phyloP scores from a whole-genome alignment of 1,284 basidiomycete genomes.

The Pseudomicrostroma phylloplanum region DNA sequence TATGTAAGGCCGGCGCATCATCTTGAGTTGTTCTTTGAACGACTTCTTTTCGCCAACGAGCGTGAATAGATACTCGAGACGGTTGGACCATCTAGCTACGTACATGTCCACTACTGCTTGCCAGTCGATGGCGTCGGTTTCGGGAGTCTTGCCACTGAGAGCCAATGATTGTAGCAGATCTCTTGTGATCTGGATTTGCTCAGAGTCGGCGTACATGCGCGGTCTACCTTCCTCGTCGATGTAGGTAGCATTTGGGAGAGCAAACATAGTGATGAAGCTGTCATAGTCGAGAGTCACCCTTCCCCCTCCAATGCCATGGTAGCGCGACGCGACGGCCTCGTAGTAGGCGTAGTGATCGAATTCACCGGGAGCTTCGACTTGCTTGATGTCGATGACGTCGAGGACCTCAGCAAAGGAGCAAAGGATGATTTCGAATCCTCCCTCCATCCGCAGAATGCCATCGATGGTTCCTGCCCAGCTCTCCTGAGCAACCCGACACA shows the following conservation, averaged over 20 bases:
- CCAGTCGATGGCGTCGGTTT: not conserved
- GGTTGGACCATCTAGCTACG: not conserved
- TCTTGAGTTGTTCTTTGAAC: not conserved
- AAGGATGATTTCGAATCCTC: not conserved
- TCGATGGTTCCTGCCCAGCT: not conserved
- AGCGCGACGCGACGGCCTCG: not conserved
- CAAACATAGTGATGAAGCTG: not conserved
- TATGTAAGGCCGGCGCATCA: not conserved
- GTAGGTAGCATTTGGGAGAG: not conserved
- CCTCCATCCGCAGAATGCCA: constrained; percentile 4
- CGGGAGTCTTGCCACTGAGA: not conserved
- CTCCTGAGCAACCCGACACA: not conserved
- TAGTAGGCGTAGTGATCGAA: not conserved
- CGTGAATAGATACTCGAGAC: not conserved
- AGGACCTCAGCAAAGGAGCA: constrained; percentile 1
- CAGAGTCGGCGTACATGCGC: not conserved
- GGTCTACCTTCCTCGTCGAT: not conserved
- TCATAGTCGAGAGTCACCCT: not conserved
- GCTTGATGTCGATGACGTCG: not conserved
- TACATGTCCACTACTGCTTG: not conserved
- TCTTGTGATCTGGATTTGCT: not conserved
- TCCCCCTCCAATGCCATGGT: not conserved
- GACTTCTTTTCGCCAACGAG: not conserved
- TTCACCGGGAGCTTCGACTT: not conserved
- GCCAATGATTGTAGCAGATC: not conserved